Evolutionary conservation across 2,329 filamentous ascomycete species (phyloP).

Genomic region (Ascochyta pisi): DNA sequence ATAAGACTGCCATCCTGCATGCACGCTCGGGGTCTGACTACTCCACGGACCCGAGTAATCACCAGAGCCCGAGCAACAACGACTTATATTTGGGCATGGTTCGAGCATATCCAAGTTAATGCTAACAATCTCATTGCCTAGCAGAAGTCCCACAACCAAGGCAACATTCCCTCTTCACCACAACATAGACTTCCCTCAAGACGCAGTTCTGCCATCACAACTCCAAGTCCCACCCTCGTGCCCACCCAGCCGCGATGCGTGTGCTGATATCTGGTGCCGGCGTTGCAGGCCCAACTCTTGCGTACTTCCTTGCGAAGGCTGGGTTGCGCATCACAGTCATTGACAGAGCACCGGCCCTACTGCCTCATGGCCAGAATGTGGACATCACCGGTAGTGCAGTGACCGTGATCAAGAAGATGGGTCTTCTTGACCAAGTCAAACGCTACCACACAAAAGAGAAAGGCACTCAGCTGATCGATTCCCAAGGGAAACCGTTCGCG

Average conservation of each 20-base stretch:
- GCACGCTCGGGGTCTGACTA: not conserved
- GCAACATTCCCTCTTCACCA: no score
- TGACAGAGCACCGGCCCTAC: slow-evolving; percentile 48
- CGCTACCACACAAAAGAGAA: slow-evolving; percentile 47
- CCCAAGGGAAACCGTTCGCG: slow-evolving; percentile 20
- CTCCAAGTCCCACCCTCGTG: not conserved
- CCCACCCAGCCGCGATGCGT: slow-evolving; percentile 31
- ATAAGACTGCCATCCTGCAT: not conserved
- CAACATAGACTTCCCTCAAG: no score
- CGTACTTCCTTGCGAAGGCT: slow-evolving; percentile 37
- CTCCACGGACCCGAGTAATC: slow-evolving; percentile 1
- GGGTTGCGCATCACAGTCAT: slow-evolving; percentile 46
- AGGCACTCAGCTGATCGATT: slow-evolving; percentile 47
- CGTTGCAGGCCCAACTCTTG: slow-evolving; percentile 48
- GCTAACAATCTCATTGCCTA: no score
- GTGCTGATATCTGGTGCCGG: slow-evolving; percentile 45
- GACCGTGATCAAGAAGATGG: slow-evolving; percentile 50
- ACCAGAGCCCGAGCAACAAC: not conserved
- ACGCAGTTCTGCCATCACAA: no score
- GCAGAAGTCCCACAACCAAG: no score
- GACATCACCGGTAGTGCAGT: slow-evolving; percentile 54
- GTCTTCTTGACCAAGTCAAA: slow-evolving; percentile 47
- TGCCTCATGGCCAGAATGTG: slow-evolving; percentile 52
- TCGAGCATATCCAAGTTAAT: not conserved
- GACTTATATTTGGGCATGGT: not conserved